Evolutionary conservation across 148 eudicot species (phyloP), one percentile per base, ranked within the genome.

Genomic region (Spergularia marina): DNA sequence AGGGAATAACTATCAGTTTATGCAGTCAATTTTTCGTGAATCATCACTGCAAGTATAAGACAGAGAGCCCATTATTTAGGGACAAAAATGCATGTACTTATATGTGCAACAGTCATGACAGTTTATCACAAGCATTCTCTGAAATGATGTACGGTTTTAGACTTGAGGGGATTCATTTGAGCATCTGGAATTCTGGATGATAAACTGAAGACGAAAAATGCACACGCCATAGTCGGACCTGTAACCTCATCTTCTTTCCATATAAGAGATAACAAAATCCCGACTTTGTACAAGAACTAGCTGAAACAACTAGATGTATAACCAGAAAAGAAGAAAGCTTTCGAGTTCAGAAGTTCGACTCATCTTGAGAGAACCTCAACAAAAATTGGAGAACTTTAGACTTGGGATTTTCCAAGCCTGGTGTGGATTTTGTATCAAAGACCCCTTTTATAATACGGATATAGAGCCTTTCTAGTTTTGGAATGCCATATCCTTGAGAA

Each of bases 401-500:
- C 81, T 82, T 90, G 11, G 85, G 81, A 76, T 85, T 84, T 53
- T 82, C 82, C 52, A 66, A 79, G 75, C 21, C 72, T 75, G 77
- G 85, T 72, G 23, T 71, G 69, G 80, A 81, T 84, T 88, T 87
- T 30, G 83, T 81, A 72, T 85, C 89, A 68, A 92, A 89, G 12
- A 95, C 89, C 39, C 94, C 94, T 75, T 89, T 95, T 72, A 92
- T 82, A 73, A 95, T 79, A 73, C 86, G 87, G 47, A 96, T 79
- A 78, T 95, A 92, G 16, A 95, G 85, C 83, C 89, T 85, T 83
- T 95, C 98, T 51, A 95, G 96, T 69, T 89, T 92, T 5, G 98
- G 96, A 67, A 92, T 85, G 54, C 87, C 91, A 78, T 90, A 92
- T 40, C 76, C 89, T 41, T 78, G 80, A 13, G 94, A 85, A 57